Base-by-base conservation (phyloP, 2,329 filamentous ascomycete species). In the Xylariaceae sp. region DNA sequence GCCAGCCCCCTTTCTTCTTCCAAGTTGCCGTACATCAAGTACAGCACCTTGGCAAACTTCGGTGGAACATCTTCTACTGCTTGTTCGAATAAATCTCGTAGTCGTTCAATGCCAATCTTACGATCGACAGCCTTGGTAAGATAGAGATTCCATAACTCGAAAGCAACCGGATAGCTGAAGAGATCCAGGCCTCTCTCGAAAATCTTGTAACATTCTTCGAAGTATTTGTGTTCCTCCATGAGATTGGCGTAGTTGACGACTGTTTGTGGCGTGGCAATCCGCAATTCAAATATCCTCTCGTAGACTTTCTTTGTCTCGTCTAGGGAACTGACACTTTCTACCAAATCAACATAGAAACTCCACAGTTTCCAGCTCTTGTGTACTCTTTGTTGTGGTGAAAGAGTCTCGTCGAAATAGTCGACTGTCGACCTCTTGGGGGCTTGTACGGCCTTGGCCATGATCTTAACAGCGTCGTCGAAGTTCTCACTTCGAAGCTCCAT, bases 311-410 rank as follows among this genome's bases (percentile, higher is more conserved):
- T 89, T 0, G 93, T 97, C 71, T 97, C 93, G 18, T 96, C 91
- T 14, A 99, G 73, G 0, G 88, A 90, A 55, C 89, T 87, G 31
- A 97, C 92, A 69, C 91, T 96, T 70, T 99, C 94, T 2, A 99
- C 92, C 1, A 99, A 82, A 69, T 99, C 94, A 39, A 99, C 92
- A 64, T 99, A 99, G 76, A 99, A 99, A 72, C 91, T 96, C 94
- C 94, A 99, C 11, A 99, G 75, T 70, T 97, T 99, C 94, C 94
- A 99, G 68, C 90, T 96, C 78, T 99, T 99, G 75, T 99, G 94
- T 3, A 99, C 89, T 57, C 95, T 84, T 74, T 97, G 94, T 69
- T 99, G 94, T 4, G 94, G 93, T 1, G 90, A 91, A 6, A 99
- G 76, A 0, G 83, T 90, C 68, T 99, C 95, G 68, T 99, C 94